These are phyloP conservation scores for Aspergillus felis DNA, from an alignment of 2,329 filamentous ascomycete species.

Conservation along the genomic window DNA sequence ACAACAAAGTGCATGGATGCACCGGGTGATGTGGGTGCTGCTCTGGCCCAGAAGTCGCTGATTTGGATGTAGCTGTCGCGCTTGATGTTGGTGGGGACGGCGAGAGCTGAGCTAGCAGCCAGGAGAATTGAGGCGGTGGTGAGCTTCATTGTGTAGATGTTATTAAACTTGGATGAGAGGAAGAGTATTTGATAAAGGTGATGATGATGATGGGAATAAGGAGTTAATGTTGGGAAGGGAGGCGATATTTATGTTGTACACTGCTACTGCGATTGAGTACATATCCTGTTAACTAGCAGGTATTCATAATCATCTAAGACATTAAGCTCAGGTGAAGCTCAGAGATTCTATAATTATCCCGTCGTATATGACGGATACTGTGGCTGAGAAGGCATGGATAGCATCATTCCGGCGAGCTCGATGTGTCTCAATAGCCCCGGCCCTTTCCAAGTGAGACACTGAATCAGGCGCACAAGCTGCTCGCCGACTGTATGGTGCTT, in stretches of 20 bases:
- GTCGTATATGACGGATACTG: neutral
- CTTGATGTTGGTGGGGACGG: neutral
- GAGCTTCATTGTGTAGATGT: neutral
- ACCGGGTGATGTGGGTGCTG: neutral
- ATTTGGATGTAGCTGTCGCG: slow-evolving; percentile 5
- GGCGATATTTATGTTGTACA: neutral
- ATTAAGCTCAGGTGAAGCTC: no score
- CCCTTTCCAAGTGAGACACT: neutral
- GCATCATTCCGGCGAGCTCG: neutral
- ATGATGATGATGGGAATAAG: neutral
- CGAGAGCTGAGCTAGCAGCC: neutral
- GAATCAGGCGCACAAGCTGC: neutral
- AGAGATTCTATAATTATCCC: neutral
- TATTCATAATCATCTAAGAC: neutral
- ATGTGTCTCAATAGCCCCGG: neutral
- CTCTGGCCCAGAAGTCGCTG: slow-evolving; percentile 12
- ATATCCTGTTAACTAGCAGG: neutral
- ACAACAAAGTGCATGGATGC: slow-evolving; percentile 19
- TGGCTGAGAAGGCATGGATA: neutral
- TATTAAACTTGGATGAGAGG: neutral
- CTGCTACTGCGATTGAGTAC: neutral
- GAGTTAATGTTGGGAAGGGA: neutral
- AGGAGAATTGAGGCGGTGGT: neutral
- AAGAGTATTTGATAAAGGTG: neutral
- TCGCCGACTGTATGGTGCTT: neutral